Conservation (phyloP, 176 grass and related monocot species). For the Eleusine coracana region DNA sequence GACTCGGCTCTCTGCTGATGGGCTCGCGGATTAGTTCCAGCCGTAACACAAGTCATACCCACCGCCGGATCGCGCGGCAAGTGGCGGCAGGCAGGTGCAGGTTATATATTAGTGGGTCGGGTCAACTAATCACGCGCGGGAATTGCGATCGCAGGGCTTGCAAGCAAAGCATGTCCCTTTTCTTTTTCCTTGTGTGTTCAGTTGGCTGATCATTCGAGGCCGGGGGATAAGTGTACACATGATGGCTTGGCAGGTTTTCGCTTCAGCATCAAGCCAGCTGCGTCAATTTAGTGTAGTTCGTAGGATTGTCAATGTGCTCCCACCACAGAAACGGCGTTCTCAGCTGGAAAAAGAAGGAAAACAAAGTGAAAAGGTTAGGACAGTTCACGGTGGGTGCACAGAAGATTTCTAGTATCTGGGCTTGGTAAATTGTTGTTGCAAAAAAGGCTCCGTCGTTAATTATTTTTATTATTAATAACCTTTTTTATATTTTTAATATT, state of each 20-base stretch:
- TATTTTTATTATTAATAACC: too few species aligned
- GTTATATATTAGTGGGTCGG: not conserved
- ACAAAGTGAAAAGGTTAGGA: too few species aligned
- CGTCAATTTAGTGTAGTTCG: not conserved
- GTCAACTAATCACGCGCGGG: conserved; percentile 36
- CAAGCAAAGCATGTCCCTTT: conserved; percentile 16
- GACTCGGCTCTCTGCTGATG: not conserved
- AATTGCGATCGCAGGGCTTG: not conserved
- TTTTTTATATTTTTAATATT: too few species aligned
- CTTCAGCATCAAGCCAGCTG: not conserved
- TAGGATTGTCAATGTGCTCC: not conserved
- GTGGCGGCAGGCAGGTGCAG: not conserved
- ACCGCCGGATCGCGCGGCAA: not conserved
- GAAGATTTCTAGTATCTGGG: too few species aligned
- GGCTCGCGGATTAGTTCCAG: not conserved
- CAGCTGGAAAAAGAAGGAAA: too few species aligned
- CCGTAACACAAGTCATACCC: not conserved
- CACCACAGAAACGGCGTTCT: too few species aligned
- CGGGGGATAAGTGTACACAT: not conserved
- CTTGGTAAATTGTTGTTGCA: too few species aligned
- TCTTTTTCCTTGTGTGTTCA: not conserved
- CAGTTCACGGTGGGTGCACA: too few species aligned
- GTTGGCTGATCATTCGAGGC: not conserved
- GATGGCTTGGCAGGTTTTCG: not conserved
- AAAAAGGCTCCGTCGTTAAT: too few species aligned